Percentiles rank a stretch among this genome's conserved stretches.
Conservation (phyloP, 2,329 filamentous ascomycete genomes). For the Fusarium burgessii region DNA sequence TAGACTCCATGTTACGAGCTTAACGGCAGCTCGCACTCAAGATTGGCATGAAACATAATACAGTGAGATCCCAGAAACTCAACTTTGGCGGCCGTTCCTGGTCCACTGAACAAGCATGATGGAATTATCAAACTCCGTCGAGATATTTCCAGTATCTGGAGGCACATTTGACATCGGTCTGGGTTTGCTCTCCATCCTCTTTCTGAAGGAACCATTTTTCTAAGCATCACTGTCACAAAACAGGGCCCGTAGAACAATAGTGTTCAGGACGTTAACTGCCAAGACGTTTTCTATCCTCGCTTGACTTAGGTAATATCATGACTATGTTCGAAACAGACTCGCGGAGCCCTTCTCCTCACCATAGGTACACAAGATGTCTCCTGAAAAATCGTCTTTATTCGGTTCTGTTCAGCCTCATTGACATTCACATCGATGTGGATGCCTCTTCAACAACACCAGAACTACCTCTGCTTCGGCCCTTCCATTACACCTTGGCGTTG, state of each 20-base stretch:
- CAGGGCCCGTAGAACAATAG: neutral
- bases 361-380: neutral
- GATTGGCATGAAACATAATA: neutral
- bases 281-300: constrained; percentile 13
- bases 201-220: constrained; percentile 23
- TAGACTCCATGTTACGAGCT: neutral
- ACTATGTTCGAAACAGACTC: constrained; percentile 9
- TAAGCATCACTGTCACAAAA: constrained; percentile 1
- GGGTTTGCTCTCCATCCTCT: constrained; percentile 1
- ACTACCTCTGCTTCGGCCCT: constrained; percentile 22
- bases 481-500: constrained; percentile 12
- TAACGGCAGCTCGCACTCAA: neutral
- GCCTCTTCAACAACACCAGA: neutral
- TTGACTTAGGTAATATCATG: neutral
- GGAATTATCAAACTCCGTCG: constrained; percentile 12
- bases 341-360: neutral
- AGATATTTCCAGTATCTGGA: constrained; percentile 21
- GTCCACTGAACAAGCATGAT: neutral
- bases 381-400: neutral
- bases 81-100: constrained; percentile 18
- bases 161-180: constrained; percentile 13
- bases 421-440: neutral
- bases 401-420: neutral
- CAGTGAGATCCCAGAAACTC: neutral
- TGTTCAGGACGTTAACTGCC: constrained; percentile 11